Conservation (phyloP, 768 basidiomycete genomes). For the Russula vinacea region DNA sequence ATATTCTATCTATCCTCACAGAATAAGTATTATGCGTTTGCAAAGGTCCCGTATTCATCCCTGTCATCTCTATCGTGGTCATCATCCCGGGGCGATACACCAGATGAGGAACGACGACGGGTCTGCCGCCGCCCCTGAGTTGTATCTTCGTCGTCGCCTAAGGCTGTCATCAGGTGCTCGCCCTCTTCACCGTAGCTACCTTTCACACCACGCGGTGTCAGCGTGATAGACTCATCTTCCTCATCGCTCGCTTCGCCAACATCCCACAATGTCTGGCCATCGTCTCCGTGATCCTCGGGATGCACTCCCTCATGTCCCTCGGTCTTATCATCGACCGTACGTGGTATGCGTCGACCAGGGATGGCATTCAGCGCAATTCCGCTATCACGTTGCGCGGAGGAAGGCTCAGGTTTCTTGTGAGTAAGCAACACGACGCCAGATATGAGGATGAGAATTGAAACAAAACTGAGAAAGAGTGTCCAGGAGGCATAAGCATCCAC, state of each 20-base stretch:
- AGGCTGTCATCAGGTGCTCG: slow-evolving; percentile 42
- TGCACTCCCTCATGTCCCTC: slow-evolving; percentile 43
- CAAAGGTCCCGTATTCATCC: slow-evolving; percentile 27
- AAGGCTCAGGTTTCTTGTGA: slow-evolving; percentile 79
- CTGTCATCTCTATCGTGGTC: slow-evolving; percentile 5
- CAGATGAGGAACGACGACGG: slow-evolving; percentile 28
- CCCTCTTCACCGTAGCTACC: slow-evolving; percentile 38
- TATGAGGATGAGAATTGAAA: slow-evolving; percentile 83
- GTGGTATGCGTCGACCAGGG: slow-evolving; percentile 33
- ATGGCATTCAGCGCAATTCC: slow-evolving; percentile 35
- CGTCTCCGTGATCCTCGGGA: slow-evolving; percentile 38
- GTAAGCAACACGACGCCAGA: slow-evolving; percentile 91
- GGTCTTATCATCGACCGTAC: slow-evolving; percentile 32
- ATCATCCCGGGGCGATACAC: slow-evolving; percentile 3
- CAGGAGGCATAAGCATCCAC: slow-evolving; percentile 83
- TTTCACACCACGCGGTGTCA: slow-evolving; percentile 35
- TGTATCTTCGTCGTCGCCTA: slow-evolving; percentile 37
- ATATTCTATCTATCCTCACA: background rate
- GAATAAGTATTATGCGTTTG: background rate
- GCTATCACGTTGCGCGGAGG: slow-evolving; percentile 33
- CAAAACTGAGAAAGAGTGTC: slow-evolving; percentile 84
- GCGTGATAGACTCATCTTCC: slow-evolving; percentile 45
- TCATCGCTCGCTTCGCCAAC: slow-evolving; percentile 72
- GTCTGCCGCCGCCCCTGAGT: slow-evolving; percentile 6
- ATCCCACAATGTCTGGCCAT: slow-evolving; percentile 57